Percentiles rank a stretch among this genome's conserved stretches.
These are phyloP conservation scores for Boehmeria nivea DNA, from an alignment of 306 rosid species.

Conservation along the genomic window DNA sequence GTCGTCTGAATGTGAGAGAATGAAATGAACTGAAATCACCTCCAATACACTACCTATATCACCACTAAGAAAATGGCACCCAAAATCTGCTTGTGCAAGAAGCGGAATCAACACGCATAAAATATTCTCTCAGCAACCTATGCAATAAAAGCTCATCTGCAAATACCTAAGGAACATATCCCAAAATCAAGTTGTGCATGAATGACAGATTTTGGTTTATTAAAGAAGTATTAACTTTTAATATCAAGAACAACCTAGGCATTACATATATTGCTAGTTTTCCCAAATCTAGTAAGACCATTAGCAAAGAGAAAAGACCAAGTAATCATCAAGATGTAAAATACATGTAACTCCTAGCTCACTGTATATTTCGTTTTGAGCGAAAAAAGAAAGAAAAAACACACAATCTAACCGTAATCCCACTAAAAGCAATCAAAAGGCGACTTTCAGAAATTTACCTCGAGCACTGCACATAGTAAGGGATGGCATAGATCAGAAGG, in stretches of 20 bases:
- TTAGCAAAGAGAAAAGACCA: not conserved
- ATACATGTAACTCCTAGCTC: not conserved
- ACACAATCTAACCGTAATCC: not conserved
- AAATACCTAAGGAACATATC: conserved; percentile 51
- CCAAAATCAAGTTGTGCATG: conserved; percentile 29
- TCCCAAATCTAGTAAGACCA: not conserved
- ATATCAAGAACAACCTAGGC: not conserved
- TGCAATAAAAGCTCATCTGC: conserved; percentile 69
- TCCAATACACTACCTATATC: conserved; percentile 54
- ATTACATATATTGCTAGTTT: too few relatives aligned
- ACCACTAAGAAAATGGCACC: conserved; percentile 24
- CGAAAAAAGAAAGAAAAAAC: not conserved
- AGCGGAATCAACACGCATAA: conserved; percentile 45
- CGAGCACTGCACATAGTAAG: conserved; percentile 49
- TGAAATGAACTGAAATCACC: conserved; percentile 64
- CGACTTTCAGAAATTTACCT: conserved; percentile 36
- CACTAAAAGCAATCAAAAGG: not conserved
- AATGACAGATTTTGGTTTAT: conserved; percentile 3
- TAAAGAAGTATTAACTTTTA: too few relatives aligned
- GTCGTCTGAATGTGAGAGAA: conserved; percentile 45
- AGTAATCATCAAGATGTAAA: not conserved
- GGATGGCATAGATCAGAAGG: conserved; percentile 46
- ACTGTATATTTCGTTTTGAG: not conserved
- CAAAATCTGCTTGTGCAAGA: conserved; percentile 37
- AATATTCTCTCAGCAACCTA: conserved; percentile 45